Evolutionary conservation across 768 basidiomycete species (phyloP).

Genomic region (Arthromyces matolae): DNA sequence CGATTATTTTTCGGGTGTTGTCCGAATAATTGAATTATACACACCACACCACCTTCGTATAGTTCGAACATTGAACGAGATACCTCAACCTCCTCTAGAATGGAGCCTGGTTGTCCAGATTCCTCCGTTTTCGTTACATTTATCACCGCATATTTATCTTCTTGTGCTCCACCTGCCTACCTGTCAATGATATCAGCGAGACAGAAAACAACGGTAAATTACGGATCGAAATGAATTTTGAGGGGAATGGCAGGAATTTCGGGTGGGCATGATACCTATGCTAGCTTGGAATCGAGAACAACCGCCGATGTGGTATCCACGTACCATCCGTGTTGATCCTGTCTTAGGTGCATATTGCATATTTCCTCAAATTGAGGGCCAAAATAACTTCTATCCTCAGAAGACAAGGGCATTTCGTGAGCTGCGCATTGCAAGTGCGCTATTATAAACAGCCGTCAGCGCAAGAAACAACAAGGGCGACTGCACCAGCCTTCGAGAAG

Average conservation of each 20-base stretch:
- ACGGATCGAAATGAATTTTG: constrained; percentile 69
- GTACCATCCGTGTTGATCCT: constrained; percentile 81
- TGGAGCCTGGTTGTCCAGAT: constrained; percentile 29
- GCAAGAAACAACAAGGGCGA: neutral
- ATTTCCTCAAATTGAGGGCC: constrained; percentile 56
- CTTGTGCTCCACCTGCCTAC: constrained; percentile 53
- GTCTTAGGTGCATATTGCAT: constrained; percentile 56
- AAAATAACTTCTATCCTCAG: constrained; percentile 68
- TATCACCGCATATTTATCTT: constrained; percentile 75
- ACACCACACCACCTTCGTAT: constrained; percentile 84
- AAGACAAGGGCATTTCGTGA: constrained; percentile 75
- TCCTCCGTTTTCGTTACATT: constrained; percentile 47
- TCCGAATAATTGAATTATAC: constrained; percentile 16
- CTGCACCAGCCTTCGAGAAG: constrained; percentile 57
- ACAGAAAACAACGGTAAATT: neutral
- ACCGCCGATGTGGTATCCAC: constrained; percentile 12
- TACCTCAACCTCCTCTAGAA: constrained; percentile 80
- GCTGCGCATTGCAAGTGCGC: constrained; percentile 87
- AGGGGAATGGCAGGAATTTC: constrained; percentile 74
- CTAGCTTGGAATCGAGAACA: neutral
- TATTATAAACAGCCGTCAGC: constrained; percentile 16
- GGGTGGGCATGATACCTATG: constrained; percentile 79
- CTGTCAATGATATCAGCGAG: neutral
- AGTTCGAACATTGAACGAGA: constrained; percentile 84
- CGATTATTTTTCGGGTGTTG: neutral